Evolutionary conservation across 495 filamentous ascomycete species (phyloP).

Genomic region (Hypoxylon trugodes): DNA sequence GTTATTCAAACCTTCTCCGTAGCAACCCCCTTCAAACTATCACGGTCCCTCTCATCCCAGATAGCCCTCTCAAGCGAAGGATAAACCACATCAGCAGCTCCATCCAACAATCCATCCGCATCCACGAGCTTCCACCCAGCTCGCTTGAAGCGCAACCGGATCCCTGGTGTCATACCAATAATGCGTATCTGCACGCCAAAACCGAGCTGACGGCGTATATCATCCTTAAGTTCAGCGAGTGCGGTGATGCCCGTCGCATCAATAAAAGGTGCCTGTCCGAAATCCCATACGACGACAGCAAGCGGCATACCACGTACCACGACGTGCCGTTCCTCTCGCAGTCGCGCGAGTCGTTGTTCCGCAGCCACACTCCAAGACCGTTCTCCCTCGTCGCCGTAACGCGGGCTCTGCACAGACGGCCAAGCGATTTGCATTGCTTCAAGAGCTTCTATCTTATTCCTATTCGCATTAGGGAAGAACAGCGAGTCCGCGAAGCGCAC

Average conservation of each 20-base stretch:
- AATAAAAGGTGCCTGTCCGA: constrained; percentile 43
- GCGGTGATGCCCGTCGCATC: constrained; percentile 46
- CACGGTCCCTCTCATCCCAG: constrained; percentile 42
- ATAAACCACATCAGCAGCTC: constrained; percentile 40
- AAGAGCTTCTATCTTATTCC: constrained; percentile 48
- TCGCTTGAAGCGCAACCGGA: constrained; percentile 41
- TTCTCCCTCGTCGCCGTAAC: constrained; percentile 46
- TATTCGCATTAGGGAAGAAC: constrained; percentile 60
- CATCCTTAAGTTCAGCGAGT: constrained; percentile 44
- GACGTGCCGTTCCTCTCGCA: constrained; percentile 40
- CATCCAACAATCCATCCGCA: constrained; percentile 34
- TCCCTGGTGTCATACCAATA: constrained; percentile 38
- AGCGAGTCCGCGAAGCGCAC: constrained; percentile 54
- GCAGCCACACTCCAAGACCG: constrained; percentile 58
- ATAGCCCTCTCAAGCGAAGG: constrained; percentile 41
- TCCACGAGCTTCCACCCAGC: constrained; percentile 43
- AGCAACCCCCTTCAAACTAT: constrained; percentile 39
- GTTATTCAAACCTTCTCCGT: constrained; percentile 32
- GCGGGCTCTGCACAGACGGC: constrained; percentile 45
- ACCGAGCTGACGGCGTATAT: constrained; percentile 39
- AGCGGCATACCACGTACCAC: constrained; percentile 41
- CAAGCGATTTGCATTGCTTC: constrained; percentile 53
- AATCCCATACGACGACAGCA: constrained; percentile 42
- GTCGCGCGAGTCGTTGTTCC: constrained; percentile 40
- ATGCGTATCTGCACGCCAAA: constrained; percentile 43